A percentile compares a stretch with the other conserved stretches of the same genome.
Evolutionary conservation across 306 rosid species (phyloP).

Genomic region (Delonix regia): DNA sequence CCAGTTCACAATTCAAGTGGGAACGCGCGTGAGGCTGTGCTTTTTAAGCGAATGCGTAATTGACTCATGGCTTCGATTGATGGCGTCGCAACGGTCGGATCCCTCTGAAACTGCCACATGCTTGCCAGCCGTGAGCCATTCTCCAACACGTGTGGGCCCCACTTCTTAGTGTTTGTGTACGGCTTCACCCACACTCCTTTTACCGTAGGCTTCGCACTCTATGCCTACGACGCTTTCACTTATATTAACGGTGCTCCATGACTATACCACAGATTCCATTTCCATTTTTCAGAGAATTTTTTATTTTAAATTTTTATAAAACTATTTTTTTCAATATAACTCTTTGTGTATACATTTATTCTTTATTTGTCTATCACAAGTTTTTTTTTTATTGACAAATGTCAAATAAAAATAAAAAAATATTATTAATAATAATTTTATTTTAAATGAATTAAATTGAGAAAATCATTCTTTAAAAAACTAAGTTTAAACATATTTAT

Average conservation of each 20-base stretch:
- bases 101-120: slow-evolving; percentile 40
- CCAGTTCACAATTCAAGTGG: slow-evolving; percentile 40
- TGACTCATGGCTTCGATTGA: neutral
- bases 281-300: too few species aligned
- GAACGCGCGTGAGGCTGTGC: slow-evolving; percentile 1
- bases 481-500: too few species aligned
- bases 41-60: neutral
- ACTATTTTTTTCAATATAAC: too few species aligned
- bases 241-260: neutral
- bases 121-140: slow-evolving; percentile 44
- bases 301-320: too few species aligned
- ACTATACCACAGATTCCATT: too few species aligned
- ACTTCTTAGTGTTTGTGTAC: neutral
- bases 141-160: slow-evolving; percentile 15
- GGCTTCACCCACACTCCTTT: neutral
- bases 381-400: too few species aligned
- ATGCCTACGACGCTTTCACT: neutral
- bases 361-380: too few species aligned
- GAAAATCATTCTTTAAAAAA: too few species aligned
- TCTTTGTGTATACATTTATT: too few species aligned
- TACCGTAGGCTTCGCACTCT: neutral
- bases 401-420: too few species aligned
- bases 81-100: slow-evolving; percentile 29
- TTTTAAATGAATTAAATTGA: too few species aligned
- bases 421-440: too few species aligned